Percentiles rank a stretch among this genome's conserved stretches.
These are phyloP conservation scores for Chamaenerion angustifolium DNA, from an alignment of 345 rosid genomes.

Conservation along the genomic window DNA sequence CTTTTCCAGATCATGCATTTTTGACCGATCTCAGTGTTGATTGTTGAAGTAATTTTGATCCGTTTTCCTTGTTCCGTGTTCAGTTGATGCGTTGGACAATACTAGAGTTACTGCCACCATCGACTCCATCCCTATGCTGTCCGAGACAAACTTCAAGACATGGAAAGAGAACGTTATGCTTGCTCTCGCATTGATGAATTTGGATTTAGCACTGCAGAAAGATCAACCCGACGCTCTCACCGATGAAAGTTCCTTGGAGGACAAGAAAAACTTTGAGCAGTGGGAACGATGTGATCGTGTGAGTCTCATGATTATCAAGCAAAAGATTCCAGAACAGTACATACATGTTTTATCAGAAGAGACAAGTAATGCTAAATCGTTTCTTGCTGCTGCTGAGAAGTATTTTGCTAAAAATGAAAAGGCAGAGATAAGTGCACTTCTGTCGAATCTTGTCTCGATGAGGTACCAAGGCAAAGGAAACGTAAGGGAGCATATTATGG, in stretches of 20 bases:
- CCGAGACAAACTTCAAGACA: background rate
- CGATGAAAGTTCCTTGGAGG: background rate
- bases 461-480: constrained; percentile 4
- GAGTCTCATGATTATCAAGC: constrained; percentile 5
- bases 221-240: background rate
- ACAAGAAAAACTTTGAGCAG: constrained; percentile 1
- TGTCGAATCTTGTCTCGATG: constrained; percentile 6
- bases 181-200: background rate
- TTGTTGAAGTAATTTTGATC: too few relatives aligned
- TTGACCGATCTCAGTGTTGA: too few relatives aligned
- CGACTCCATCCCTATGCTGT: constrained; percentile 2
- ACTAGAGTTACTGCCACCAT: background rate
- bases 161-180: background rate
- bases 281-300: constrained; percentile 6
- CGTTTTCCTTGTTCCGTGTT: too few relatives aligned
- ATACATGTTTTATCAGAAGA: background rate
- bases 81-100: background rate
- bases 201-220: background rate
- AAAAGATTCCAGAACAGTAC: background rate
- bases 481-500: constrained; percentile 8
- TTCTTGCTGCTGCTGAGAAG: constrained; percentile 4
- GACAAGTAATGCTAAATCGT: background rate
- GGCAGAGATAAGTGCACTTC: constrained; percentile 3
- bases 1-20: too few relatives aligned
- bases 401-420: constrained; percentile 12